Evolutionary conservation across 177 flowering plant genomes (phyloP).

Genomic region (Telopea speciosissima): DNA sequence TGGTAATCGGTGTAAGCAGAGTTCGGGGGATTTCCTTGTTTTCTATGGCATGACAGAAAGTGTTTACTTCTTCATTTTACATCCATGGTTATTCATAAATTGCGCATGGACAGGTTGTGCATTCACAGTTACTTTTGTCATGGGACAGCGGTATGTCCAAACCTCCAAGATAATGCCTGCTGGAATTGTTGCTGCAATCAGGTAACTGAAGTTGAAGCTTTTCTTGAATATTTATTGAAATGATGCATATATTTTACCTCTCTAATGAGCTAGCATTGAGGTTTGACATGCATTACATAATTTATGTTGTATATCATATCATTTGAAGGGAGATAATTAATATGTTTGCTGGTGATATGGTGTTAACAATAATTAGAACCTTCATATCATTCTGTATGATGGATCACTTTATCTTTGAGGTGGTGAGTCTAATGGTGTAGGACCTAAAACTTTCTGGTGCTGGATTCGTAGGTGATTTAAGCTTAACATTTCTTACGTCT

Average conservation of each 20-base stretch:
- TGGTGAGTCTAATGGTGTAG: no score
- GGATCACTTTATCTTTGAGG: no score
- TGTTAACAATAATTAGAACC: background rate
- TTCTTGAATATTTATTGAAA: background rate
- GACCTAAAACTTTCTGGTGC: no score
- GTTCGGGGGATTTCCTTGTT: background rate
- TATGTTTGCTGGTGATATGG: background rate
- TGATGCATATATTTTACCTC: background rate
- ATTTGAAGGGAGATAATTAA: background rate
- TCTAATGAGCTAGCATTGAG: background rate
- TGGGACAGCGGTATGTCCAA: constrained; percentile 79
- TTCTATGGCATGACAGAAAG: background rate
- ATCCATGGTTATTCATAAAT: background rate
- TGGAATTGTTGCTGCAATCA: constrained; percentile 80
- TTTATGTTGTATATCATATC: background rate
- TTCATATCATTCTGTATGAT: no score
- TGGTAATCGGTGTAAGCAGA: background rate
- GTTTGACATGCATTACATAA: background rate
- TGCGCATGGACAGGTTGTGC: constrained; percentile 53
- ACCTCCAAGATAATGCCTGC: constrained; percentile 97
- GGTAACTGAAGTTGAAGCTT: constrained; percentile 32
- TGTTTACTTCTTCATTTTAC: background rate
- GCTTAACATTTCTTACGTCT: background rate
- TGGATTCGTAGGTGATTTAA: no score
- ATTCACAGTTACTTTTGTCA: constrained; percentile 52